Conservation (phyloP, 169 alveolate species). For the Plasmodium cynomolgi region DNA sequence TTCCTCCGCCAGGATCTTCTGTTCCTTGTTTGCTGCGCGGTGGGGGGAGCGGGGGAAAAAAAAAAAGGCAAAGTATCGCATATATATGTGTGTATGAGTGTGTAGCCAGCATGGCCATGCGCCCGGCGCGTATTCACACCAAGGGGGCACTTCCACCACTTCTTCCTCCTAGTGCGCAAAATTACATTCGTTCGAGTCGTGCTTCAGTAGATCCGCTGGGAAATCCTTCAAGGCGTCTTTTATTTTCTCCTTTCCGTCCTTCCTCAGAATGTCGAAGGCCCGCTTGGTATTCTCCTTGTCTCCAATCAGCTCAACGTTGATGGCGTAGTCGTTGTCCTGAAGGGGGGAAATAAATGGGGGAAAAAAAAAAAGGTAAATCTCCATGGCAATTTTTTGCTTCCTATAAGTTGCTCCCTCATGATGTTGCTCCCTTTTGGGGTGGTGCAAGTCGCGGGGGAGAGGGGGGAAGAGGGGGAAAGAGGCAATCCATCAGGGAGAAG, state of each 20-base stretch:
- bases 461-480: too few species aligned
- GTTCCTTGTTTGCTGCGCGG: slow-evolving; percentile 16
- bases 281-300: slow-evolving; percentile 4
- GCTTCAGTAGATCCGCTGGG: slow-evolving; percentile 36
- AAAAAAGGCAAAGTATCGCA: not conserved
- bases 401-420: not conserved
- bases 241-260: slow-evolving; percentile 55
- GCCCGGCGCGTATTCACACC: not conserved
- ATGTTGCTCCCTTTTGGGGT: not conserved
- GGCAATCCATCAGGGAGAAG: not conserved
- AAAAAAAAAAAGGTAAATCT: not conserved
- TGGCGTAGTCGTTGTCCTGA: slow-evolving; percentile 58
- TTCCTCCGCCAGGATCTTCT: slow-evolving; percentile 9
- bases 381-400: not conserved
- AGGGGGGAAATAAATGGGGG: not conserved
- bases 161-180: not conserved
- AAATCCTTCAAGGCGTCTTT: slow-evolving; percentile 17
- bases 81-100: not conserved
- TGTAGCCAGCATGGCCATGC: not conserved
- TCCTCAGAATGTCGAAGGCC: slow-evolving; percentile 28
- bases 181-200: slow-evolving; percentile 56
- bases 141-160: not conserved
- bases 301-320: slow-evolving; percentile 15
- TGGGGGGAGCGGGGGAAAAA: not conserved
- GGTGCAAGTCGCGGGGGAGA: not conserved